Evolutionary conservation across 2,329 filamentous ascomycete genomes (phyloP), one percentile per base, ranked within the genome.

Genomic region (Talaromyces sp.): DNA sequence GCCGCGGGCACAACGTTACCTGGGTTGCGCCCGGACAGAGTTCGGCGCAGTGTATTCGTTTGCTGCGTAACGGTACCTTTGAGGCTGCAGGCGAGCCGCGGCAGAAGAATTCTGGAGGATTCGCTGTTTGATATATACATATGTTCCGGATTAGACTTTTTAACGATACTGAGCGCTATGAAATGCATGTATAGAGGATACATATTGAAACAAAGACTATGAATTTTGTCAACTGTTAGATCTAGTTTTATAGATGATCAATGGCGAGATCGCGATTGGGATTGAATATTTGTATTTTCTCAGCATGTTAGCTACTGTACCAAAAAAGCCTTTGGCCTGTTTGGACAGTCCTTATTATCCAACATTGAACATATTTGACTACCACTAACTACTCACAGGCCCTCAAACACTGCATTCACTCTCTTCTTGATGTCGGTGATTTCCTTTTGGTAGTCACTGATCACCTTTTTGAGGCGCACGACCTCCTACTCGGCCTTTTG

Each of bases 31-130:
- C 84, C 4, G 86, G 85, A 0, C 70, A 81, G 64, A 92, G 88
- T 70, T 81, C 87, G 1, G 90, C 90, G 3, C 91, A 96, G 75
- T 88, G 84, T 0, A 74, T 97, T 60, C 80, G 83, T 51, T 75
- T 84, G 59, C 67, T 85, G 55, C 70, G 69, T 0, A 87, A 89
- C 68, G 90, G 89, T 0, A 84, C 81, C 0, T 96, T 95, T 72
- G 89, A 93, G 77, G 90, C 90, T 3, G 90, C 85, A 1, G 84
- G 86, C 1, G 92, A 96, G 74, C 89, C 88, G 27, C 84, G 91
- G 64, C 90, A 93, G 80, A 72, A 77, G 67, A 87, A 89, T 69
- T 90, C 88, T 61, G 90, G 82, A 1, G 90, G 89, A 0, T 82
- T 85, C 42, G 58, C 61, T 42, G 53, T 63, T 47, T 63, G 55